Evolutionary conservation across 108 stramenopile species (phyloP).

Genomic region (Conticribra weissflogii): DNA sequence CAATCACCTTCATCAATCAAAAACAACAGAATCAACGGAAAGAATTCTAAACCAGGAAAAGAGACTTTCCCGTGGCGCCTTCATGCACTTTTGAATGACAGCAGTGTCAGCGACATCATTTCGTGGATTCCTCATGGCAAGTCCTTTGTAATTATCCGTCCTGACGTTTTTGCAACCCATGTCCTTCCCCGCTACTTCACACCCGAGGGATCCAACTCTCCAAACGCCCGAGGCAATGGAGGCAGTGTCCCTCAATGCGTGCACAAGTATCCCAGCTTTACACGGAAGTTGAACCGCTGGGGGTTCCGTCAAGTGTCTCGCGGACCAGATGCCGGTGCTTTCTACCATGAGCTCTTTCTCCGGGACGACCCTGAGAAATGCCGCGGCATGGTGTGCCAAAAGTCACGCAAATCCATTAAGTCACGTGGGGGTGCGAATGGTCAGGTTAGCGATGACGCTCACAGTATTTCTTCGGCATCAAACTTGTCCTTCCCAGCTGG

Average conservation of each 20-base stretch:
- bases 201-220: conserved; percentile 50
- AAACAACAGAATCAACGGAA: conserved; percentile 7
- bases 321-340: conserved; percentile 83
- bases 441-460: conserved; percentile 7
- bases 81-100: conserved; percentile 65
- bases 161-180: conserved; percentile 71
- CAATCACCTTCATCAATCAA: conserved; percentile 1
- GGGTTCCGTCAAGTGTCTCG: conserved; percentile 84
- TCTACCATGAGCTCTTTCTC: conserved; percentile 75
- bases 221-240: conserved; percentile 8
- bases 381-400: conserved; percentile 77
- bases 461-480: conserved; percentile 34
- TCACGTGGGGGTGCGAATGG: conserved; percentile 4
- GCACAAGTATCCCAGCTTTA: conserved; percentile 82
- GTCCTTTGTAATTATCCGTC: conserved; percentile 79
- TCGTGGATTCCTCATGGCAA: conserved; percentile 83
- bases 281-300: conserved; percentile 84
- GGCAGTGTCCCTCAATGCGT: conserved; percentile 8
- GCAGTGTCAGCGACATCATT: conserved; percentile 60
- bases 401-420: conserved; percentile 50
- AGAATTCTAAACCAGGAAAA: conserved; percentile 7
- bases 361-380: conserved; percentile 68
- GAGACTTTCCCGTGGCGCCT: conserved; percentile 81
- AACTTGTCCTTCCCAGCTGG: conserved; percentile 21
- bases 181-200: conserved; percentile 79